A percentile compares a stretch with the other conserved stretches of the same genome.
Evolutionary conservation across 208 protist species (phyloP).

Genomic region (Trypanosoma vivax): DNA sequence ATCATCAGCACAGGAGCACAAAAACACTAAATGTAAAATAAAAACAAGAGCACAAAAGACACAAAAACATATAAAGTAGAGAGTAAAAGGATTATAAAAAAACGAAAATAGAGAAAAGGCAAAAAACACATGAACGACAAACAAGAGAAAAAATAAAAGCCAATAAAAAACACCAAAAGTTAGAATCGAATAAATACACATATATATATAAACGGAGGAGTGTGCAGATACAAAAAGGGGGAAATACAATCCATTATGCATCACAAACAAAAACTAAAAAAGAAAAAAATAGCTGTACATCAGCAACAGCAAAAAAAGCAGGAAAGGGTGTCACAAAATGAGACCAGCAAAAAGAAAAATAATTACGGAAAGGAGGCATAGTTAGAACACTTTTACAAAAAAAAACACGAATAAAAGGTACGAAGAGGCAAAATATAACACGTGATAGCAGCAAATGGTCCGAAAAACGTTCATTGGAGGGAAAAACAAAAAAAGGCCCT

Average conservation of each 20-base stretch:
- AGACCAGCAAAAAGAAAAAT: not conserved
- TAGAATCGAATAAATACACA: slow-evolving; percentile 4
- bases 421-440: too few relatives aligned
- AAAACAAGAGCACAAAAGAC: slow-evolving; percentile 2
- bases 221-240: too few relatives aligned
- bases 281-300: not conserved
- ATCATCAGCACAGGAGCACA: not conserved
- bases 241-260: too few relatives aligned
- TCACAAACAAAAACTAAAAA: not conserved
- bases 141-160: not conserved
- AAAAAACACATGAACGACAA: not conserved
- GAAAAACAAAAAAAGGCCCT: too few relatives aligned
- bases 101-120: slow-evolving; percentile 6
- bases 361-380: not conserved
- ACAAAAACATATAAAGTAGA: slow-evolving; percentile 4
- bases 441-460: too few relatives aligned
- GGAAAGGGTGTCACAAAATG: not conserved
- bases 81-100: not conserved
- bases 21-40: slow-evolving; percentile 2
- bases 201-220: not conserved
- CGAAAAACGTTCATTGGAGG: too few relatives aligned
- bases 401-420: too few relatives aligned
- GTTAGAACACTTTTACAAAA: too few relatives aligned
- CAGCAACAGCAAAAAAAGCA: not conserved
- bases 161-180: slow-evolving; percentile 7